Evolutionary conservation across 129 eudicot genomes (phyloP), one percentile per base, ranked within the genome.

Genomic region (Flaveria ramosissima): DNA sequence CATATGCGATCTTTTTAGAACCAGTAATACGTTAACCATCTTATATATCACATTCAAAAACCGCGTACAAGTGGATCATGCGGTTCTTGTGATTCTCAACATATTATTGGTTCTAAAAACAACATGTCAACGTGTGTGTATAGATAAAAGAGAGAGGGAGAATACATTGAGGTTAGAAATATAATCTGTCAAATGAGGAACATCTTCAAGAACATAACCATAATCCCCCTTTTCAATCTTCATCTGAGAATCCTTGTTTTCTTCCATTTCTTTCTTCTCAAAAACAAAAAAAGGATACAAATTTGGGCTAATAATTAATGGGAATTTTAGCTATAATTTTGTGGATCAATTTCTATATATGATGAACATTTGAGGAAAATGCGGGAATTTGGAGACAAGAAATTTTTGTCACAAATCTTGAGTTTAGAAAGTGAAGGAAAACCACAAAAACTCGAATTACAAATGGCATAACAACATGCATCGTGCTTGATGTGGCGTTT

Each of bases 171-270:
- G 91, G 42, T 86, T 72, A 78, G 93, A 86, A 63, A 93, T 70
- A 72, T 88, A 93, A 84, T 93, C 98, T 24, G 85, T 14, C 51
- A 93, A 73, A 60, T 93, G 98, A 82, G 97, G 98, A 78, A 93
- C 96, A 75, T 93, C 98, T 80, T 93, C 90, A 51, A 93, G 96
- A 30, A 86, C 81, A 68, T 73, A 93, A 46, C 96, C 98, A 61
- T 36, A 70, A 3, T 85, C 91, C 15, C 90, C 92, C 12, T 39
- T 62, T 21, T 85, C 85, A 17, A 84, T 55, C 82, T 93, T 90
- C 52, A 77, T 48, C 27, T 63, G 68, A 50, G 70, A 57, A 47
- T 76, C 50, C 9, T 4, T 63, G 17, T 45, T 47, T 17, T 74
- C 64, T 55, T 36, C 84, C 84, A 80, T 75, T 63, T 21, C 56